Percentiles rank a stretch among this genome's conserved stretches.
phyloP scores from a whole-genome alignment of 768 basidiomycete genomes.

The Collybiopsis confluens region DNA sequence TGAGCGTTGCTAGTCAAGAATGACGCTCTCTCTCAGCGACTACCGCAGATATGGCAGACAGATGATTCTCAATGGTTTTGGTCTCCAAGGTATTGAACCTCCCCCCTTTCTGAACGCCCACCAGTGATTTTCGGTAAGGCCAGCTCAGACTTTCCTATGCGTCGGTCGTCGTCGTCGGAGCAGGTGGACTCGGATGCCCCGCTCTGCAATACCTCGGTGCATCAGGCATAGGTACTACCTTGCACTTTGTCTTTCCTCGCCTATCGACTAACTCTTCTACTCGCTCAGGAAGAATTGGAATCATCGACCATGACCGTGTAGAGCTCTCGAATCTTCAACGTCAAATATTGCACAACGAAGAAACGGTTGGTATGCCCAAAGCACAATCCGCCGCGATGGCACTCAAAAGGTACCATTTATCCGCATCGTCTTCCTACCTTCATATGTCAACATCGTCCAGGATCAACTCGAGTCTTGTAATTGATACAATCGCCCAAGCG shows the following conservation, averaged over 20 bases:
- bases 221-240: conserved; percentile 92
- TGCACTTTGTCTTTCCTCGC: conserved; percentile 27
- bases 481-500: conserved; percentile 51
- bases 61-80: conserved; percentile 91
- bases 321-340: conserved; percentile 88
- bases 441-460: conserved; percentile 33
- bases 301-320: conserved; percentile 86
- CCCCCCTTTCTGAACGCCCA: not conserved
- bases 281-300: conserved; percentile 70
- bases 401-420: conserved; percentile 70
- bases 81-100: conserved; percentile 76
- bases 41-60: conserved; percentile 93
- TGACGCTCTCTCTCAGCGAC: conserved; percentile 48
- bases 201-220: conserved; percentile 92
- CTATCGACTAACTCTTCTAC: conserved; percentile 11
- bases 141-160: conserved; percentile 78
- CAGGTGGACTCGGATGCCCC: conserved; percentile 95
- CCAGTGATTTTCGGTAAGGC: no score
- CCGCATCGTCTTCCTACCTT: conserved; percentile 1
- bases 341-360: conserved; percentile 83
- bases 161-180: conserved; percentile 84
- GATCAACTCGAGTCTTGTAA: conserved; percentile 63
- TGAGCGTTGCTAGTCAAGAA: not conserved
- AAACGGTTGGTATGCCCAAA: conserved; percentile 74
- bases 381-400: conserved; percentile 76